A percentile compares a stretch with the other conserved stretches of the same genome.
Conservation (phyloP, 768 basidiomycete species). For the Mycena maculata region DNA sequence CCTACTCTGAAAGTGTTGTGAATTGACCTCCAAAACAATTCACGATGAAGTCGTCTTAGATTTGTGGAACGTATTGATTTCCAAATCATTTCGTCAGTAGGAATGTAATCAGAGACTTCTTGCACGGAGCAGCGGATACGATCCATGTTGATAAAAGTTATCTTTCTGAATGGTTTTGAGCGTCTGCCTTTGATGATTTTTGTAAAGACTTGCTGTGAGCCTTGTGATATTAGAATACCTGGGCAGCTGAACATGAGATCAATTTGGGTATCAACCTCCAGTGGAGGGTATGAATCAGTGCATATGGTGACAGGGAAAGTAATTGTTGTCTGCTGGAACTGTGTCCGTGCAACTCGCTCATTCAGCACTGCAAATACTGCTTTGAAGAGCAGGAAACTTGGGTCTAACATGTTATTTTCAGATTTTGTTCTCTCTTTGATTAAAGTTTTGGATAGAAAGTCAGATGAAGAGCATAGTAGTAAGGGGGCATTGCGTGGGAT, state of each 20-base stretch:
- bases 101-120: neutral
- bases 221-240: neutral
- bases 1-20: neutral
- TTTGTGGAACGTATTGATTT: neutral
- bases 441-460: neutral
- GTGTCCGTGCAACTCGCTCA: too few species aligned
- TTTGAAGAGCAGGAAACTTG: too few species aligned
- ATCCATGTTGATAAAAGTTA: neutral
- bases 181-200: neutral
- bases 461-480: neutral
- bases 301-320: too few species aligned
- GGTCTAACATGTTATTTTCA: too few species aligned
- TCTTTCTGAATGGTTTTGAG: neutral
- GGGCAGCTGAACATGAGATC: too few species aligned
- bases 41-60: too few species aligned
- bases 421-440: too few species aligned
- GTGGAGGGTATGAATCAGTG: neutral
- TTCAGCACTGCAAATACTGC: too few species aligned
- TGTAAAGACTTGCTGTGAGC: neutral
- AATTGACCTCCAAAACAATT: too few species aligned
- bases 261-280: neutral
- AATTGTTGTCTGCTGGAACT: too few species aligned
- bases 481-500: neutral
- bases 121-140: too few species aligned
- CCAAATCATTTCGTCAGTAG: neutral